Percentiles rank a stretch among this genome's conserved stretches.
These are phyloP conservation scores for Phalaenopsis equestris DNA, from an alignment of 106 monocot species.

Conservation along the genomic window DNA sequence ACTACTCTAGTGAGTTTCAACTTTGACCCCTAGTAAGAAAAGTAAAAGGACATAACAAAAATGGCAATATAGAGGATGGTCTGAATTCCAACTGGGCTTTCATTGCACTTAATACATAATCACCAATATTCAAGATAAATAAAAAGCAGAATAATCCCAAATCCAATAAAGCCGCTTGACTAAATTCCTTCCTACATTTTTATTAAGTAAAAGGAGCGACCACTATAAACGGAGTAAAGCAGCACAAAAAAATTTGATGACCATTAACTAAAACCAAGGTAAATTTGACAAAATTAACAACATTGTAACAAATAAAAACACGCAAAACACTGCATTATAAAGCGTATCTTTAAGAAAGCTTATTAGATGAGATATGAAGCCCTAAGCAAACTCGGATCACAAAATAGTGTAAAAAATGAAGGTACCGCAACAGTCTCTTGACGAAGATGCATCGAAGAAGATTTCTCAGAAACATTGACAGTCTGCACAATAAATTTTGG, in stretches of 20 bases:
- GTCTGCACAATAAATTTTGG: slow-evolving; percentile 37
- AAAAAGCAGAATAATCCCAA: neutral
- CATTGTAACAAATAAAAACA: neutral
- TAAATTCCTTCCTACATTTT: neutral
- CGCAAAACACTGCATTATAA: neutral
- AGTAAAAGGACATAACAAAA: neutral
- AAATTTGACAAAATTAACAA: neutral
- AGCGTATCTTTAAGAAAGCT: neutral
- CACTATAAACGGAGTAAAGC: neutral
- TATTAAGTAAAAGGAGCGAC: neutral
- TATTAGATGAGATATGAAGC: neutral
- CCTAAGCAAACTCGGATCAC: neutral
- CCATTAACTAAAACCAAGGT: neutral
- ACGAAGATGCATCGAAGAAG: slow-evolving; percentile 69
- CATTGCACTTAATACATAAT: neutral
- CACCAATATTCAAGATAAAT: neutral
- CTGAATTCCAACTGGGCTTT: neutral
- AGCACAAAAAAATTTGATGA: neutral
- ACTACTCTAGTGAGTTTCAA: neutral
- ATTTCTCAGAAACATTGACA: slow-evolving; percentile 88
- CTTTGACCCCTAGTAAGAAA: neutral
- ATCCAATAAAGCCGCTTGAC: neutral
- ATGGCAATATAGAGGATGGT: neutral
- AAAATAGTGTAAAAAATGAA: neutral
- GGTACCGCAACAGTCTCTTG: slow-evolving; percentile 75